A percentile compares a stretch with the other conserved stretches of the same genome.
phyloP scores from a whole-genome alignment of 1,284 basidiomycete genomes.

The Cryptococcus sp. region DNA sequence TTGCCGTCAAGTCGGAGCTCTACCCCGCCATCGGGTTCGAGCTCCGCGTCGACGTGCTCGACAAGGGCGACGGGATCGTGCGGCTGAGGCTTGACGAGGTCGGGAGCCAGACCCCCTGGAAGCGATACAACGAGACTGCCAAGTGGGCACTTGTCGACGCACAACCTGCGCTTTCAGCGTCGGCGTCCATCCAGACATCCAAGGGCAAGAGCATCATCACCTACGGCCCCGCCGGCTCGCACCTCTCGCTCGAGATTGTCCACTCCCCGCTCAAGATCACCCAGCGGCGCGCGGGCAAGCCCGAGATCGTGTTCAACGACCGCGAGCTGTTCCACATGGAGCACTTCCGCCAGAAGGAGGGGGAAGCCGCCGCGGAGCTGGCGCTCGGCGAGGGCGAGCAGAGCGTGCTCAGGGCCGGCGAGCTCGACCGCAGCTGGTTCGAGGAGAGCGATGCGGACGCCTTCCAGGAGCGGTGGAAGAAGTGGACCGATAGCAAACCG shows the following conservation, averaged over 20 bases:
- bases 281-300: slow-evolving; percentile 67
- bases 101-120: slow-evolving; percentile 59
- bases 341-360: slow-evolving; percentile 77
- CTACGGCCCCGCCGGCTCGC: slow-evolving; percentile 28
- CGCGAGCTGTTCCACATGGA: slow-evolving; percentile 93
- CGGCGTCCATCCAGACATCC: slow-evolving; percentile 52
- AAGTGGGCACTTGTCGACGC: slow-evolving; percentile 70
- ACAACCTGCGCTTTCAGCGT: slow-evolving; percentile 60
- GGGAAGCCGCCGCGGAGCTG: slow-evolving; percentile 47
- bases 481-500: slow-evolving; percentile 88
- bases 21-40: slow-evolving; percentile 78
- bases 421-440: slow-evolving; percentile 67
- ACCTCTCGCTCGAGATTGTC: slow-evolving; percentile 57
- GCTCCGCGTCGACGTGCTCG: slow-evolving; percentile 73
- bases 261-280: slow-evolving; percentile 72
- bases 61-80: slow-evolving; percentile 67
- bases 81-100: slow-evolving; percentile 83
- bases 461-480: slow-evolving; percentile 85
- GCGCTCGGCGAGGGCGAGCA: slow-evolving; percentile 43
- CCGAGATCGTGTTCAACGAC: slow-evolving; percentile 86
- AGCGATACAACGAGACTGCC: slow-evolving; percentile 84
- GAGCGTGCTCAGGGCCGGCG: slow-evolving; percentile 48
- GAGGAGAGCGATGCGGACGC: slow-evolving; percentile 75
- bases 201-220: slow-evolving; percentile 52
- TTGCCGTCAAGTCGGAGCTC: slow-evolving; percentile 68